phyloP scores from a whole-genome alignment of 2,329 filamentous ascomycete species.

The Alternaria angustiovoidea region DNA sequence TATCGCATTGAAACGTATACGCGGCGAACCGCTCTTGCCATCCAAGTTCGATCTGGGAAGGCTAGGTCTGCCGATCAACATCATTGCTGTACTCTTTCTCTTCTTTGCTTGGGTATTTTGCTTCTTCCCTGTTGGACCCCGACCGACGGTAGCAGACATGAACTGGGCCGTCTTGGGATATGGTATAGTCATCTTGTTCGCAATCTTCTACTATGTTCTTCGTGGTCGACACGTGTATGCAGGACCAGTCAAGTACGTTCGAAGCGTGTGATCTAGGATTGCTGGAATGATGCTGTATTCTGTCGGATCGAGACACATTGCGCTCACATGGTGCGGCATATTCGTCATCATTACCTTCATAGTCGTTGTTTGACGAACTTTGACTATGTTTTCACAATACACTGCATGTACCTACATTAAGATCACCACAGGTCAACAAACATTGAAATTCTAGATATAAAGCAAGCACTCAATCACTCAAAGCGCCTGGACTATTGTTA shows the following conservation, averaged over 20 bases:
- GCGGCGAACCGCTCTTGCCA: conserved; percentile 53
- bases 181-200: conserved; percentile 52
- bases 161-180: conserved; percentile 58
- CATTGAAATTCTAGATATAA: background rate
- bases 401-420: background rate
- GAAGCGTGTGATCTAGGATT: conserved; percentile 9
- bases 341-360: background rate
- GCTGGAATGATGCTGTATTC: background rate
- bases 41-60: conserved; percentile 58
- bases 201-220: conserved; percentile 53
- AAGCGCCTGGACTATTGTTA: background rate
- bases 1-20: conserved; percentile 54
- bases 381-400: background rate
- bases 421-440: background rate
- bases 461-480: background rate
- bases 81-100: conserved; percentile 51
- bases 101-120: conserved; percentile 53
- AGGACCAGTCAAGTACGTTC: conserved; percentile 31
- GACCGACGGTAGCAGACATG: conserved; percentile 56
- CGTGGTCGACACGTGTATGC: conserved; percentile 52
- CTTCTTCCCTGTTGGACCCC: conserved; percentile 53
- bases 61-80: conserved; percentile 54
- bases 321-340: background rate
- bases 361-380: background rate
- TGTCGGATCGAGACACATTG: background rate